A percentile compares a stretch with the other conserved stretches of the same genome.
Conservation (phyloP, 169 alveolate genomes). For the Plasmodium billcollinsi region DNA sequence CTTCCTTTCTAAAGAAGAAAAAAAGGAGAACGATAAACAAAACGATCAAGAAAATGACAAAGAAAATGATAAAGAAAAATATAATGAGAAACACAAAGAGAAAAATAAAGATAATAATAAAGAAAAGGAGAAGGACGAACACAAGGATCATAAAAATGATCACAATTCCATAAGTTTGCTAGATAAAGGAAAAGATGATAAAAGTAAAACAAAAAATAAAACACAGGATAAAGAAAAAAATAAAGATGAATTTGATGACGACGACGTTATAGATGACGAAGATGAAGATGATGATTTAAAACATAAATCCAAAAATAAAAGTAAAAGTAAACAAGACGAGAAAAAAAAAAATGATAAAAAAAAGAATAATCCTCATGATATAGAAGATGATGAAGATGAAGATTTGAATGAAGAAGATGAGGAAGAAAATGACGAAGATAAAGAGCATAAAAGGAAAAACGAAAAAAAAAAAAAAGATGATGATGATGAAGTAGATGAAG, state of each 20-base stretch:
- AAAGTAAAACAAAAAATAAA: neutral
- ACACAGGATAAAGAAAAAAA: neutral
- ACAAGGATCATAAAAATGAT: slow-evolving; percentile 7
- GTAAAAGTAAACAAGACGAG: neutral
- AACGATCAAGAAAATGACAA: slow-evolving; percentile 9
- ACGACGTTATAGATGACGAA: slow-evolving; percentile 8
- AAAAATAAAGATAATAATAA: slow-evolving; percentile 11
- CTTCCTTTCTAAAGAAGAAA: slow-evolving; percentile 22
- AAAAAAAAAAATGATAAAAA: slow-evolving; percentile 1
- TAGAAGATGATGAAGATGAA: slow-evolving; percentile 10
- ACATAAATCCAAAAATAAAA: neutral
- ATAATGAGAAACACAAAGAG: slow-evolving; percentile 5
- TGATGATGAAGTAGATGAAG: slow-evolving; percentile 9
- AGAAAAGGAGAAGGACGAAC: neutral
- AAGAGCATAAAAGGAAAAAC: slow-evolving; percentile 6
- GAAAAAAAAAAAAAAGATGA: slow-evolving; percentile 20
- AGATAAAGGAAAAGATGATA: neutral
- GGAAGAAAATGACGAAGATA: slow-evolving; percentile 2
- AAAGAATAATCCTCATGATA: neutral
- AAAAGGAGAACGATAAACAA: slow-evolving; percentile 6
- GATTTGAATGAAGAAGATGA: slow-evolving; percentile 32
- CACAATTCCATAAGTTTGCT: no score
- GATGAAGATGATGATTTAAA: slow-evolving; percentile 7
- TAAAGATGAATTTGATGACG: neutral
- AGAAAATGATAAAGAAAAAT: slow-evolving; percentile 9